A percentile compares a stretch with the other conserved stretches of the same genome.
Conservation (phyloP, 2,329 filamentous ascomycete genomes). For the Aureobasidium sp. region DNA sequence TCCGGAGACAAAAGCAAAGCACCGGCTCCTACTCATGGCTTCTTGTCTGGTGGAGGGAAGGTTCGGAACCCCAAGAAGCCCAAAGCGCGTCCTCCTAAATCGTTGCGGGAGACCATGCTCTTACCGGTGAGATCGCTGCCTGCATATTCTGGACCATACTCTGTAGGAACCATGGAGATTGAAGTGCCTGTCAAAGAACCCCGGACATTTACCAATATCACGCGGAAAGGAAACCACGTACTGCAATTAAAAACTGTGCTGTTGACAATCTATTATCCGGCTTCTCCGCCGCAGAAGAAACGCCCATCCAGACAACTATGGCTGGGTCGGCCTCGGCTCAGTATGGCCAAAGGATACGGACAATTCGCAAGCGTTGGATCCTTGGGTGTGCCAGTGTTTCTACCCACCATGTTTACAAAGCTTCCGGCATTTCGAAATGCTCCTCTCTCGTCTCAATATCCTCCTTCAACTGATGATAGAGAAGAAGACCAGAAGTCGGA, state of each 20-base stretch:
- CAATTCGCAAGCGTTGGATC: conserved; percentile 48
- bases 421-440: conserved; percentile 56
- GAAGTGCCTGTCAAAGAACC: conserved; percentile 44
- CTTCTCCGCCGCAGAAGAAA: conserved; percentile 29
- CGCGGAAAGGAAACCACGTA: conserved; percentile 37
- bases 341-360: conserved; percentile 53
- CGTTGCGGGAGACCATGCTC: conserved; percentile 39
- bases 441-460: conserved; percentile 42
- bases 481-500: conserved; percentile 30
- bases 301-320: conserved; percentile 50
- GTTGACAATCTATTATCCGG: conserved; percentile 59
- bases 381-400: conserved; percentile 45
- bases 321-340: conserved; percentile 50
- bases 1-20: conserved; percentile 3
- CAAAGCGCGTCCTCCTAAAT: conserved; percentile 38
- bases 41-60: conserved; percentile 13
- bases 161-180: conserved; percentile 42
- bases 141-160: conserved; percentile 45
- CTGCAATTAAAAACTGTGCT: conserved; percentile 52
- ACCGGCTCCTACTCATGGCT: not conserved
- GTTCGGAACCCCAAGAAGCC: conserved; percentile 39
- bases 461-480: conserved; percentile 33
- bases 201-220: conserved; percentile 43
- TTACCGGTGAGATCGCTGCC: conserved; percentile 39
- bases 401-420: conserved; percentile 55